Evolutionary conservation across 1,284 basidiomycete genomes (phyloP).

Genomic region (Ceratobasidium papillatum): DNA sequence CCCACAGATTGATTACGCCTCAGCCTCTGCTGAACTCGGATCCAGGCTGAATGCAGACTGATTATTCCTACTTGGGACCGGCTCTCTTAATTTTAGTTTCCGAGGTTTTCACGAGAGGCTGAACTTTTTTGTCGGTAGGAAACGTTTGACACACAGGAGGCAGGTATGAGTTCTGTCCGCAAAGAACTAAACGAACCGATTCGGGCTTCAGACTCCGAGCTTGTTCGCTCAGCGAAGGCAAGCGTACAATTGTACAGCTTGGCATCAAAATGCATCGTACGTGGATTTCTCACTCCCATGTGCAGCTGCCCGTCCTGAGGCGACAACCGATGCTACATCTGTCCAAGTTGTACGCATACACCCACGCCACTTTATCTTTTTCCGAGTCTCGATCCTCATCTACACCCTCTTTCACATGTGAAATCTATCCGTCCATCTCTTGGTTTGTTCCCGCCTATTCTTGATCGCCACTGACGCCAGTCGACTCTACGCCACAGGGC

Average conservation of each 20-base stretch:
- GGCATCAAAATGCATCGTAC: conserved; percentile 35
- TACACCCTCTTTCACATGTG: not conserved
- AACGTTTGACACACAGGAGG: not conserved
- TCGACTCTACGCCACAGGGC: conserved; percentile 58
- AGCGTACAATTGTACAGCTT: conserved; percentile 18
- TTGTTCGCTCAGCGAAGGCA: conserved; percentile 3
- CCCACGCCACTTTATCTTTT: not conserved
- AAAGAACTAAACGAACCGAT: not conserved
- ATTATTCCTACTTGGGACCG: not conserved
- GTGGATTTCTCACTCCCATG: not conserved
- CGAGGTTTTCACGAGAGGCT: not conserved
- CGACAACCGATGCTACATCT: not conserved
- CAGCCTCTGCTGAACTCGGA: not conserved
- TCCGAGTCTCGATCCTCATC: not conserved
- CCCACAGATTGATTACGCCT: not conserved
- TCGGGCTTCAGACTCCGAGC: conserved; percentile 15
- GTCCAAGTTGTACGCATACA: not conserved
- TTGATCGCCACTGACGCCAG: conserved; percentile 26
- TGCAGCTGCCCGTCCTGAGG: not conserved
- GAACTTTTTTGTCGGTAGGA: conserved; percentile 15
- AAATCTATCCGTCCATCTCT: not conserved
- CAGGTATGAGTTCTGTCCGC: not conserved
- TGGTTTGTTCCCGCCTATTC: not conserved
- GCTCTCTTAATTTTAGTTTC: not conserved
- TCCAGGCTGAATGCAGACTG: not conserved